phyloP scores from a whole-genome alignment of 2,329 filamentous ascomycete genomes.

The Exophiala spinifera region DNA sequence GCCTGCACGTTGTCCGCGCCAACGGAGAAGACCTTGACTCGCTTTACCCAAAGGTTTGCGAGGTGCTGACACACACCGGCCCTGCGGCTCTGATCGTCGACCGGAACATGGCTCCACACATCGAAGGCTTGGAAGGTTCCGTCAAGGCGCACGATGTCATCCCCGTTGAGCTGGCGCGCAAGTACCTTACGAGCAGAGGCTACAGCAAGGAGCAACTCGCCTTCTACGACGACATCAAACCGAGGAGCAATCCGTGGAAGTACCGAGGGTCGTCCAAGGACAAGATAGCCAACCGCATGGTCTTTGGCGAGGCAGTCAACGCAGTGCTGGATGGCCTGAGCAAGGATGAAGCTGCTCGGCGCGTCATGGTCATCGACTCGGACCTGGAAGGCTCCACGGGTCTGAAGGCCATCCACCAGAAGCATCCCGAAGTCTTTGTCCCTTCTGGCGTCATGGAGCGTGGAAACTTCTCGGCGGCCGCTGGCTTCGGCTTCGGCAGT shows the following conservation, averaged over 20 bases:
- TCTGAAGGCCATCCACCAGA: constrained; percentile 37
- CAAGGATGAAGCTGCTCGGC: constrained; percentile 37
- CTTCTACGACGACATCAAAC: constrained; percentile 38
- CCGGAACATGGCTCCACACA: constrained; percentile 39
- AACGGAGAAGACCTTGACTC: constrained; percentile 39
- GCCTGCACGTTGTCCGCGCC: constrained; percentile 37
- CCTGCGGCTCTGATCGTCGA: constrained; percentile 26
- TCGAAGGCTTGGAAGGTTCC: constrained; percentile 37
- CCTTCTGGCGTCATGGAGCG: constrained; percentile 42
- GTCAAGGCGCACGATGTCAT: constrained; percentile 40
- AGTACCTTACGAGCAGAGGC: constrained; percentile 39
- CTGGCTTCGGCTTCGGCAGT: constrained; percentile 39
- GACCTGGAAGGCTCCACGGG: constrained; percentile 42
- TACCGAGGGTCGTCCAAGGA: constrained; percentile 38
- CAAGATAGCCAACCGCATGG: constrained; percentile 37
- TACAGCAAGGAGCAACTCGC: constrained; percentile 36
- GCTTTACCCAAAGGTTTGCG: constrained; percentile 35
- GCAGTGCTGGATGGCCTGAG: constrained; percentile 36
- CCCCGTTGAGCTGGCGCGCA: constrained; percentile 36
- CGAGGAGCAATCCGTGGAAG: constrained; percentile 33
- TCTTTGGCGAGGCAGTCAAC: constrained; percentile 42
- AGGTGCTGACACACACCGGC: constrained; percentile 35
- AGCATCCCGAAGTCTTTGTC: constrained; percentile 40
- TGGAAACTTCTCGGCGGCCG: constrained; percentile 41
- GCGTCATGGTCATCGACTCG: constrained; percentile 42